phyloP scores from a whole-genome alignment of 441 rosid genomes.

The Arabidopsis hybrid region DNA sequence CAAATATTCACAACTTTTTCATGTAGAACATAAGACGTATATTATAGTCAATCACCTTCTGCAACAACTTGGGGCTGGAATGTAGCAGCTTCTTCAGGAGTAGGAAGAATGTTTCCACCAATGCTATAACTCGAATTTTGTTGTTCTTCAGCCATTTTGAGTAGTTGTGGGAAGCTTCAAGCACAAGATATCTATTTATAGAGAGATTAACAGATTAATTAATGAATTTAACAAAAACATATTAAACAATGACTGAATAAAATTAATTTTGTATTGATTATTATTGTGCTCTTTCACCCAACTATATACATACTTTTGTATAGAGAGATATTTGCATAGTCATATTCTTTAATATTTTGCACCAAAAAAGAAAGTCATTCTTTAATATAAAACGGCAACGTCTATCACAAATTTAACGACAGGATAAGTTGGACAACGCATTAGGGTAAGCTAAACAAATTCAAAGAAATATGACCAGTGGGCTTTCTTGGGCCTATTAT shows the following conservation, averaged over 20 bases:
- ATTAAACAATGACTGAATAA: neutral
- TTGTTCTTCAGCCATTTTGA: constrained; percentile 37
- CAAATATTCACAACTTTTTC: neutral
- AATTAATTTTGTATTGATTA: neutral
- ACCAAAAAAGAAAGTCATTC: neutral
- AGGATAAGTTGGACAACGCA: too few relatives aligned
- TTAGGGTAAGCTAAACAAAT: neutral
- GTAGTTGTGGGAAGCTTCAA: neutral
- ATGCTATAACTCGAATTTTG: constrained; percentile 16
- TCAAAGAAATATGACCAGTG: neutral
- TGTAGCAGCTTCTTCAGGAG: constrained; percentile 45
- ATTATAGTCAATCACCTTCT: constrained; percentile 25
- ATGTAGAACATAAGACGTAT: neutral
- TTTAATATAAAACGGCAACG: too few relatives aligned
- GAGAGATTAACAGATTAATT: neutral
- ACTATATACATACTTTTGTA: neutral
- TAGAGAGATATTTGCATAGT: neutral
- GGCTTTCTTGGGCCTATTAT: neutral
- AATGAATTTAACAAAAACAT: neutral
- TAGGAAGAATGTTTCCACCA: constrained; percentile 39
- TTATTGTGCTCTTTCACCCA: neutral
- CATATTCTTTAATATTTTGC: too few relatives aligned
- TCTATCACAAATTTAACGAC: too few relatives aligned
- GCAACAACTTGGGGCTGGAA: constrained; percentile 40
- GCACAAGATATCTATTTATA: neutral